Evolutionary conservation across 768 basidiomycete genomes (phyloP).

Genomic region (Leccinum obscurum): DNA sequence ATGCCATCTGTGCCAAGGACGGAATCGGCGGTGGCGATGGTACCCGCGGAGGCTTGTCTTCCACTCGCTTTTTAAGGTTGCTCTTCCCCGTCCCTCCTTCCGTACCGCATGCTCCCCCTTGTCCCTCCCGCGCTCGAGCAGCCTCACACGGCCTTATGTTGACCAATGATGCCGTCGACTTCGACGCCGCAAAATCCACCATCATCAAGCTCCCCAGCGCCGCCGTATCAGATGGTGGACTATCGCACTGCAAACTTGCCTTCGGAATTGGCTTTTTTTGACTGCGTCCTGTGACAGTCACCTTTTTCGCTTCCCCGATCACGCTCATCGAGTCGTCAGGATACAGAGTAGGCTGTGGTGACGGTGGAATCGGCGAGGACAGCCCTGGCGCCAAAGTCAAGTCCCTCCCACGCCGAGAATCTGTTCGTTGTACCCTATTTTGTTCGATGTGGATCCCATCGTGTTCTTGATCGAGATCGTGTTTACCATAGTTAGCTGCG

Average conservation of each 20-base stretch:
- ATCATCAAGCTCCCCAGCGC: constrained; percentile 62
- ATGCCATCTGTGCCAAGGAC: constrained; percentile 71
- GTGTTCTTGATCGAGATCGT: constrained; percentile 35
- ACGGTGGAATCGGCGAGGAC: constrained; percentile 39
- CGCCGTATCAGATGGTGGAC: constrained; percentile 40
- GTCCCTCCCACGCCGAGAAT: constrained; percentile 44
- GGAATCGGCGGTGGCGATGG: constrained; percentile 76
- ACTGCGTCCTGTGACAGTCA: constrained; percentile 24
- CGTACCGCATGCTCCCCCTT: constrained; percentile 1
- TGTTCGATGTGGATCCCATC: constrained; percentile 31
- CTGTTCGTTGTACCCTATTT: constrained; percentile 36
- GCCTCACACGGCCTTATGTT: constrained; percentile 31
- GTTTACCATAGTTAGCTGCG: constrained; percentile 36
- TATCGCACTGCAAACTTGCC: constrained; percentile 18
- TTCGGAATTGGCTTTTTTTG: constrained; percentile 38
- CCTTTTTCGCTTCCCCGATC: constrained; percentile 40
- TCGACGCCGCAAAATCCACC: constrained; percentile 50
- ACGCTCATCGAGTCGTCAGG: constrained; percentile 75
- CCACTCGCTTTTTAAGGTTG: constrained; percentile 35
- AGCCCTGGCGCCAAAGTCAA: constrained; percentile 42
- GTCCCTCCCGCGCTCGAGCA: constrained; percentile 29
- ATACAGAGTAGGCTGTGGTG: constrained; percentile 63
- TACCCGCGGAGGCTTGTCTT: constrained; percentile 73
- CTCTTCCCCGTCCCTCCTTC: constrained; percentile 20
- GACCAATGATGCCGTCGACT: constrained; percentile 35